These are phyloP conservation scores for Penicillium macrosclerotiorum DNA, from an alignment of 495 filamentous ascomycete species.

Conservation along the genomic window DNA sequence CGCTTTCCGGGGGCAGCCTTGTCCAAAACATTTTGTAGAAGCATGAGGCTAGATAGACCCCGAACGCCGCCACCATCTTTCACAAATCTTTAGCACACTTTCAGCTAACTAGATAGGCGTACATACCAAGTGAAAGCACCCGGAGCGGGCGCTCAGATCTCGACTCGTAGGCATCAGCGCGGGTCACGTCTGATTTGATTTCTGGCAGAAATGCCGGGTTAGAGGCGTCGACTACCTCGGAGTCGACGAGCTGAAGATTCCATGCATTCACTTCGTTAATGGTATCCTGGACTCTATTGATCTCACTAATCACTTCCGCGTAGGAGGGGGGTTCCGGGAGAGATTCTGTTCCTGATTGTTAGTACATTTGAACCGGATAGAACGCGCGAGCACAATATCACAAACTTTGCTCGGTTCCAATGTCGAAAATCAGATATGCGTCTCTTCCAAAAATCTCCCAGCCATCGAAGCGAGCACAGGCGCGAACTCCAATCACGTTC, in stretches of 20 bases:
- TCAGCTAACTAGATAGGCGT: background rate
- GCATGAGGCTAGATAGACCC: conserved; percentile 39
- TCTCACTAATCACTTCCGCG: background rate
- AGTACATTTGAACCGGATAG: too few relatives aligned
- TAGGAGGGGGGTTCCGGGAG: background rate
- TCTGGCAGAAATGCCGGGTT: background rate
- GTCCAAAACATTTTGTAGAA: conserved; percentile 40
- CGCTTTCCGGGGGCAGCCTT: conserved; percentile 13
- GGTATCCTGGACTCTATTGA: background rate
- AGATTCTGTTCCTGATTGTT: too few relatives aligned
- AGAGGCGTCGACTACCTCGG: background rate
- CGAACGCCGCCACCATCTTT: conserved; percentile 41
- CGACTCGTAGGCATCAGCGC: background rate
- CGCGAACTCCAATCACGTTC: background rate
- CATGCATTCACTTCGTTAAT: conserved; percentile 3
- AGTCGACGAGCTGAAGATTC: background rate
- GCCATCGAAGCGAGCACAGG: background rate
- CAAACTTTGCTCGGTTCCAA: background rate
- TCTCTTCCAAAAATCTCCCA: background rate
- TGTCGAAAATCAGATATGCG: background rate
- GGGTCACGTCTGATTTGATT: background rate
- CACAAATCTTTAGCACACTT: background rate
- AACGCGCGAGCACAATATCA: background rate
- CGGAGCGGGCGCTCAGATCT: conserved; percentile 2
- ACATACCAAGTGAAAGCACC: conserved; percentile 5